A percentile compares a stretch with the other conserved stretches of the same genome.
Evolutionary conservation across 1,284 basidiomycete genomes (phyloP).

Genomic region (Schizopora paradoxa): DNA sequence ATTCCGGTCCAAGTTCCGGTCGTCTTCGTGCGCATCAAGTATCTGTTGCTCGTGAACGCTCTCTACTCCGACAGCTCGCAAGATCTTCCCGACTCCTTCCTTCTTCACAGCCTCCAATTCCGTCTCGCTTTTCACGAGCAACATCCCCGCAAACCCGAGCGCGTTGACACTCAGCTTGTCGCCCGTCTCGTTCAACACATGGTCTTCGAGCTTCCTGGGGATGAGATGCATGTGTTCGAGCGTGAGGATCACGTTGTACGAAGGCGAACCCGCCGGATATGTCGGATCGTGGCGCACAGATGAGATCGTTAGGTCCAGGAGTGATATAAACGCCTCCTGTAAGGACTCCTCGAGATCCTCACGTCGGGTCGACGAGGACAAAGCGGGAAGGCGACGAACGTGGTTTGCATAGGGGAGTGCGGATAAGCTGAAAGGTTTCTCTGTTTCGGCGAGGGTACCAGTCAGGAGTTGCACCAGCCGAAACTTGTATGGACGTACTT

Average conservation of each 20-base stretch:
- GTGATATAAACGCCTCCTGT: conserved; percentile 61
- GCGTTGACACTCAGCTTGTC: conserved; percentile 69
- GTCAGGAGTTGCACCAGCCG: conserved; percentile 15
- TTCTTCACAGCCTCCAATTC: conserved; percentile 64
- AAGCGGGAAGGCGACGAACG: conserved; percentile 56
- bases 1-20: not conserved
- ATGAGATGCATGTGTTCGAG: conserved; percentile 79
- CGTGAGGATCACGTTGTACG: conserved; percentile 83
- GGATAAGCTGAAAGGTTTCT: conserved; percentile 65
- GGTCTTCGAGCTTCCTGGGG: conserved; percentile 60
- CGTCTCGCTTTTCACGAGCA: conserved; percentile 74
- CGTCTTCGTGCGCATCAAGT: conserved; percentile 8
- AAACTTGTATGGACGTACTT: conserved; percentile 35
- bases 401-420: conserved; percentile 76
- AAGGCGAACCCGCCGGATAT: conserved; percentile 57
- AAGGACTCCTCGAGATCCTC: conserved; percentile 52
- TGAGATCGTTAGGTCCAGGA: conserved; percentile 76
- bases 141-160: conserved; percentile 81
- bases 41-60: conserved; percentile 61
- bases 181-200: conserved; percentile 45
- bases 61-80: conserved; percentile 54
- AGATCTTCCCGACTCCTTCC: conserved; percentile 54
- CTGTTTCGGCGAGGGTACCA: conserved; percentile 35
- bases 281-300: conserved; percentile 62
- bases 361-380: conserved; percentile 39